Percentiles rank a stretch among this genome's conserved stretches.
Conservation (phyloP, 192 early-diverging fungal genomes). For the Linnemannia zychae region DNA sequence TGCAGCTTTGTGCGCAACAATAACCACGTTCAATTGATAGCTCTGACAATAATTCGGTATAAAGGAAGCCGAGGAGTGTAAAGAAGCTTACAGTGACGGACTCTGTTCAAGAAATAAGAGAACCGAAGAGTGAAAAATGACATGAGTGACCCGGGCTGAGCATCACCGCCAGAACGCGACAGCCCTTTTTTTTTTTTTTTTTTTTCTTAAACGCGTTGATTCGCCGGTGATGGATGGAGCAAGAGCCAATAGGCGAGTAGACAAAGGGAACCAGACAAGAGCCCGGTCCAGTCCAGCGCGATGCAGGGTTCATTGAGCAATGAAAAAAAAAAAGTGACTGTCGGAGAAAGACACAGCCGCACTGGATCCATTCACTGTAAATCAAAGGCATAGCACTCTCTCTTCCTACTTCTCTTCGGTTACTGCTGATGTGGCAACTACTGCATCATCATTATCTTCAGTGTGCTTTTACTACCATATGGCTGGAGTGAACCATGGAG, state of each 20-base stretch:
- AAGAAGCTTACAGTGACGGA: no score
- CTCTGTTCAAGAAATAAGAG: not conserved
- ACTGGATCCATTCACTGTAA: not conserved
- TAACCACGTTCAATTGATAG: not conserved
- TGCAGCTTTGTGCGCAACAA: slow-evolving; percentile 1
- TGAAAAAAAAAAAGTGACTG: slow-evolving; percentile 1
- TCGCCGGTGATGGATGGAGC: not conserved
- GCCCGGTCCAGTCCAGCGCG: not conserved
- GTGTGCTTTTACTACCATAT: not conserved
- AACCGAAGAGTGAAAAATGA: not conserved
- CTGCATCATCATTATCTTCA: not conserved
- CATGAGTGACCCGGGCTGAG: not conserved
- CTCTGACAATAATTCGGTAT: not conserved
- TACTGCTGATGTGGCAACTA: no score
- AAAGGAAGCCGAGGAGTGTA: not conserved
- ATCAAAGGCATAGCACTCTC: not conserved
- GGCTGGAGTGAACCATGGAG: not conserved
- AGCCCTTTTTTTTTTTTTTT: not conserved
- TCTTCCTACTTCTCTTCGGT: not conserved
- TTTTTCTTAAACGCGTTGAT: slow-evolving; percentile 1
- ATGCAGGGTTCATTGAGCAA: not conserved
- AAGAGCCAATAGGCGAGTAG: not conserved
- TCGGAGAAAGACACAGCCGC: no score
- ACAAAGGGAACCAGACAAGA: not conserved
- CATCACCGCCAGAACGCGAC: not conserved